phyloP scores from a whole-genome alignment of 176 grass and related monocot species.

The Tillandsia fasciculata region DNA sequence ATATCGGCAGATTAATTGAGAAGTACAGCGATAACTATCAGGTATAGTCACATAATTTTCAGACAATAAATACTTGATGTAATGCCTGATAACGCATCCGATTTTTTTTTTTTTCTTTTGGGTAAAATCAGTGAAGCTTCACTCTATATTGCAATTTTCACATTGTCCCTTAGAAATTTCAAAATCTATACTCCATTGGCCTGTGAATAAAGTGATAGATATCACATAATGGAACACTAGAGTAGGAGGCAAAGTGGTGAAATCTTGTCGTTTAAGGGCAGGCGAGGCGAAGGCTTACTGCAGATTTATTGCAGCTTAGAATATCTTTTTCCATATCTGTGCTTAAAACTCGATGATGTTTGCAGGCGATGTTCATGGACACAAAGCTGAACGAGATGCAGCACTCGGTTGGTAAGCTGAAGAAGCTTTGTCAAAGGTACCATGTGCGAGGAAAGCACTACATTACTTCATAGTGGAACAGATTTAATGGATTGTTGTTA shows the following conservation, averaged over 20 bases:
- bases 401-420: conserved; percentile 57
- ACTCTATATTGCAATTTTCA: neutral
- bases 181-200: too few species aligned
- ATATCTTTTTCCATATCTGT: neutral
- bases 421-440: conserved; percentile 74
- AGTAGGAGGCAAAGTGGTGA: too few species aligned
- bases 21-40: conserved; percentile 78
- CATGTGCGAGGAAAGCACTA: conserved; percentile 35
- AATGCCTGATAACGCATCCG: neutral
- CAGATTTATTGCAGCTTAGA: neutral
- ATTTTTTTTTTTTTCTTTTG: neutral
- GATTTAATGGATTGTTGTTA: too few species aligned
- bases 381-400: conserved; percentile 84
- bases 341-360: conserved; percentile 17
- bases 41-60: conserved; percentile 28
- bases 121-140: neutral
- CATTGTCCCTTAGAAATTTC: too few species aligned
- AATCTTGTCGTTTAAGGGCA: too few species aligned
- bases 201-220: too few species aligned
- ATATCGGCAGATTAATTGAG: conserved; percentile 67
- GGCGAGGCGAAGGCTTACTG: too few species aligned
- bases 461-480: conserved; percentile 10
- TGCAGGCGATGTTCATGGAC: conserved; percentile 97
- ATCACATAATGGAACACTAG: too few species aligned
- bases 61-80: too few species aligned